Conservation (phyloP, 2,329 filamentous ascomycete genomes). For the Fonsecaea pedrosoi region DNA sequence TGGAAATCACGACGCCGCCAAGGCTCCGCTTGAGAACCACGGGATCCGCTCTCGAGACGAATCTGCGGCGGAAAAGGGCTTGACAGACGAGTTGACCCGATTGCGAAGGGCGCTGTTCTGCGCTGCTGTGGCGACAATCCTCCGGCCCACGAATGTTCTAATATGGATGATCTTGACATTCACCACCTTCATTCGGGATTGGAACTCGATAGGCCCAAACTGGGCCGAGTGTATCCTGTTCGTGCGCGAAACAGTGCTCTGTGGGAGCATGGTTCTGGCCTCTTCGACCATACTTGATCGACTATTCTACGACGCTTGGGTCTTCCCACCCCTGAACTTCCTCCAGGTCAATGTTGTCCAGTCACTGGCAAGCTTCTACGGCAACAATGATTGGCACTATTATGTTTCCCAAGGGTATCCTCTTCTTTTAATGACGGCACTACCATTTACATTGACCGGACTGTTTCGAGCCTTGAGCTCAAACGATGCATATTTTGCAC, state of each 20-base stretch:
- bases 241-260: slow-evolving; percentile 68
- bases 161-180: slow-evolving; percentile 75
- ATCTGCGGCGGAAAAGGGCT: slow-evolving; percentile 43
- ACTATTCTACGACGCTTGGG: slow-evolving; percentile 82
- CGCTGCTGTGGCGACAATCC: slow-evolving; percentile 80
- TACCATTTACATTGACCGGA: slow-evolving; percentile 76
- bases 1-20: slow-evolving; percentile 32
- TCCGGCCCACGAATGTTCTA: slow-evolving; percentile 87
- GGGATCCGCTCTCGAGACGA: slow-evolving; percentile 51
- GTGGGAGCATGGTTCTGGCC: slow-evolving; percentile 65
- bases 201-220: slow-evolving; percentile 12
- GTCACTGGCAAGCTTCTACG: slow-evolving; percentile 90
- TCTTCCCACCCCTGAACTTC: slow-evolving; percentile 85
- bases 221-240: slow-evolving; percentile 47
- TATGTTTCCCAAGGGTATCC: slow-evolving; percentile 90
- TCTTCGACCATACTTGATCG: slow-evolving; percentile 73
- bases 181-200: slow-evolving; percentile 25
- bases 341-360: slow-evolving; percentile 90
- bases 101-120: slow-evolving; percentile 71
- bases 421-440: slow-evolving; percentile 78
- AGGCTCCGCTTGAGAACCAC: slow-evolving; percentile 36
- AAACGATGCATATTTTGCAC: slow-evolving; percentile 1
- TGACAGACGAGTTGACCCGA: slow-evolving; percentile 35
- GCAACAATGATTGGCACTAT: slow-evolving; percentile 88
- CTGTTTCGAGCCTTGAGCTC: slow-evolving; percentile 59